These are phyloP conservation scores for Phoenix roebelenii DNA, from an alignment of 176 grass and related monocot genomes.

Conservation along the genomic window DNA sequence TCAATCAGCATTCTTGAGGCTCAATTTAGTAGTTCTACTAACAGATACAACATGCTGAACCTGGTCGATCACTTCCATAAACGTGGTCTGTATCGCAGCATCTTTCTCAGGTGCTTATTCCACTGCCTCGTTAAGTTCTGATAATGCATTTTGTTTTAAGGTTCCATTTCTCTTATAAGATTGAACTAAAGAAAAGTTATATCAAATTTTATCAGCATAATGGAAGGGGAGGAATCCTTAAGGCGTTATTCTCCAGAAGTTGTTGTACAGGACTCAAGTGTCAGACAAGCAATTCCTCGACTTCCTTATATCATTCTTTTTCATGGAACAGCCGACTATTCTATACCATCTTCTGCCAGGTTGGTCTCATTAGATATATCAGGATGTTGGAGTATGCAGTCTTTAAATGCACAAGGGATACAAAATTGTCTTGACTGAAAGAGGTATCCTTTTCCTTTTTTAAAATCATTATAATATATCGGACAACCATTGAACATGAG, in stretches of 20 bases:
- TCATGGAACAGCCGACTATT: constrained; percentile 93
- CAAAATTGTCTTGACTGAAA: too few species aligned
- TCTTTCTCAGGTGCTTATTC: constrained; percentile 72
- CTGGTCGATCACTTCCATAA: constrained; percentile 91
- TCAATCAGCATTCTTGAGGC: too few species aligned
- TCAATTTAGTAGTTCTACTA: background rate
- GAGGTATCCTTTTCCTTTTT: too few species aligned
- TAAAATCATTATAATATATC: too few species aligned
- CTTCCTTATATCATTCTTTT: constrained; percentile 78
- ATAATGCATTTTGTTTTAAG: constrained; percentile 11
- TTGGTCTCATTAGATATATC: constrained; percentile 24
- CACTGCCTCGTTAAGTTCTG: constrained; percentile 1
- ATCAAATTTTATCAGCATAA: constrained; percentile 66
- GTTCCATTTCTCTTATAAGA: background rate
- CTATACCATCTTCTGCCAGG: constrained; percentile 90
- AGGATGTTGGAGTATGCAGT: too few species aligned
- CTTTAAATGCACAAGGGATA: too few species aligned
- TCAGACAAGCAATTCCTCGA: constrained; percentile 42
- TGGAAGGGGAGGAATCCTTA: constrained; percentile 86
- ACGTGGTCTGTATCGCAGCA: constrained; percentile 66
- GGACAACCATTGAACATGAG: too few species aligned
- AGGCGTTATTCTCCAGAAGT: constrained; percentile 77
- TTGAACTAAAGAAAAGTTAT: background rate
- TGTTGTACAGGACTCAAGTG: constrained; percentile 44
- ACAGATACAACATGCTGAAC: constrained; percentile 65